Evolutionary conservation across 2,329 filamentous ascomycete genomes (phyloP), one percentile per base, ranked within the genome.

Genomic region (Phoma sp.): DNA sequence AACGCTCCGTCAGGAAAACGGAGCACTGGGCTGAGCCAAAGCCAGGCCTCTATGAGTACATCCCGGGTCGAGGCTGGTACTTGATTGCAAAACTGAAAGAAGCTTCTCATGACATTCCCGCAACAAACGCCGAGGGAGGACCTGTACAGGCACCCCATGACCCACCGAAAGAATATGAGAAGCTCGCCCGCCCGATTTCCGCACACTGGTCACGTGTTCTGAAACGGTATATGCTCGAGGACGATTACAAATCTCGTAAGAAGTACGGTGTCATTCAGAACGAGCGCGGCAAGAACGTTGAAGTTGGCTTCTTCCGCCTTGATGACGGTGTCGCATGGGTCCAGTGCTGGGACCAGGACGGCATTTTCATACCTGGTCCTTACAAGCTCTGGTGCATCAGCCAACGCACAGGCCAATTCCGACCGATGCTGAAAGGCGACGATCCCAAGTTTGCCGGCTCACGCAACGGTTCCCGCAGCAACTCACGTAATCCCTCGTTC

Each of bases 301-400:
- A 73, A 58, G 75, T 76, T 17, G 71, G 77, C 51, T 82, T 82
- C 69, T 82, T 82, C 69, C 76, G 72, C 12, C 75, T 82, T 25
- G 80, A 82, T 51, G 78, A 82, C 43, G 79, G 77, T 32, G 64
- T 77, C 40, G 75, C 77, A 48, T 82, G 80, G 79, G 79, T 82
- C 33, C 74, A 79, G 35, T 80, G 78, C 57, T 82, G 80, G 79
- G 79, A 82, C 61, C 70, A 75, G 21, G 68, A 80, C 36, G 80
- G 79, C 49, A 74, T 71, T n/a, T 82, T 82, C 65, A 77, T 82
- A 38, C 78, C 78, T 4, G 80, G 80, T 1, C 80, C 79, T 7
- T 82, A 82, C 62, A 77, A 78, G 49, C 77, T 80, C 41, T 82
- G 80, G 80, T 76, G 73, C 57, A 70, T 79, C 40, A 80, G 82